Base-by-base conservation (phyloP, 768 basidiomycete species). In the Mycena metata region DNA sequence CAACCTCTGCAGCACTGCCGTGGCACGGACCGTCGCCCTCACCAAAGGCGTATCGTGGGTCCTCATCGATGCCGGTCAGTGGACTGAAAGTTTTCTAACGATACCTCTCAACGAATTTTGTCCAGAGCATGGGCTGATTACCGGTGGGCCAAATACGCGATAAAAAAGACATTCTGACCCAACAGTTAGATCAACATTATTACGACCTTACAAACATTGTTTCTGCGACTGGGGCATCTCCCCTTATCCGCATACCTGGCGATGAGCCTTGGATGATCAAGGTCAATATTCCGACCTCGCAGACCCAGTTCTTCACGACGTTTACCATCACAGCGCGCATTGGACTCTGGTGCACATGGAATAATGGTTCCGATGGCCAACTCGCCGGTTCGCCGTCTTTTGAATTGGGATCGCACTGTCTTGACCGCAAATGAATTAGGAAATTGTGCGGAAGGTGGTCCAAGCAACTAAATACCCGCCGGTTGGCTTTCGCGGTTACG, bases 241-340 rank as follows among this genome's bases (percentile, higher is more conserved):
- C 84, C 1, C 81, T 87, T 39, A 83, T 87, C 26, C 78, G 86
- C 15, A 81, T 86, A 39, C 85, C 86, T 21, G 84, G 83, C 15
- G 85, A 85, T 3, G 86, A 84, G 11, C 60, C 75, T 30, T 86
- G 85, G 84, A 83, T 85, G 73, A 85, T 87, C 78, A 87, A 87
- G 78, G 72, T 52, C 60, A 33, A 24, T 49, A 36, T 43, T 41
- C 15, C 49, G 30, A 33, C 41, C 24, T 50, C 39, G 23, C 21
- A 21, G 16, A 35, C 33, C 17, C 6, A 35, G 3, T 63, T 26
- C 33, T 45, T 21, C 59, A 23, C 56, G 7, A 24, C 33, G 21
- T 15, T 46, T 21, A 26, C 19, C 23, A 42, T 16, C n/a, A 41
- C 33, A 75, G 74, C 79, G 82, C 58, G 86, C 81, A 5, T 79